A percentile compares a stretch with the other conserved stretches of the same genome.
phyloP scores from a whole-genome alignment of 169 alveolate genomes.

The Neospora caninum region DNA sequence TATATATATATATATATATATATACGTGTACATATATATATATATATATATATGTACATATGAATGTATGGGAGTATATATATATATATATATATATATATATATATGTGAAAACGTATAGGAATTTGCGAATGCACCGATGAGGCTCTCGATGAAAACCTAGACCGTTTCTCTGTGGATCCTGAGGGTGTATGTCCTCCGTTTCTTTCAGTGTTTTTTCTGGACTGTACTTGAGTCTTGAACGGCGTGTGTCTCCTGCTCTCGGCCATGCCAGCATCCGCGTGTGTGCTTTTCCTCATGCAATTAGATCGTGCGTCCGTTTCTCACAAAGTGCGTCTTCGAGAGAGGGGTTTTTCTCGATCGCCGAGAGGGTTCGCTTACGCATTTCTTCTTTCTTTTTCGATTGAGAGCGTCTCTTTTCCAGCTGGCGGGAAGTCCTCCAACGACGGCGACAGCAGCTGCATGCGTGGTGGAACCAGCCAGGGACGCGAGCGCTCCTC shows the following conservation, averaged over 20 bases:
- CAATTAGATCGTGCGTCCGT: too few relatives aligned
- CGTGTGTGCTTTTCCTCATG: too few relatives aligned
- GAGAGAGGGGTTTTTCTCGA: too few relatives aligned
- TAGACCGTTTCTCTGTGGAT: not conserved
- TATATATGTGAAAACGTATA: not conserved
- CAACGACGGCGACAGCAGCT: constrained; percentile 39
- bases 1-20: not conserved
- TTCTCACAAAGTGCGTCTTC: too few relatives aligned
- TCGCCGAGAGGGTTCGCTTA: too few relatives aligned
- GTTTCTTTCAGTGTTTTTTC: not conserved
- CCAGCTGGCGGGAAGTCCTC: constrained; percentile 51
- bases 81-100: not conserved
- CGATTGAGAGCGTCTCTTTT: not conserved
- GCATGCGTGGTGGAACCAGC: constrained; percentile 44
- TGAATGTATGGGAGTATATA: not conserved
- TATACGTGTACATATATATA: not conserved
- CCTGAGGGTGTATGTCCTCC: not conserved
- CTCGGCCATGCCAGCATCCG: too few relatives aligned
- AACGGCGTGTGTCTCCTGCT: too few relatives aligned
- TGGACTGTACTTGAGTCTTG: too few relatives aligned
- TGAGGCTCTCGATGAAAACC: not conserved
- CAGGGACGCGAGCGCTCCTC: constrained; percentile 38
- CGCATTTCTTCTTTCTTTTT: not conserved
- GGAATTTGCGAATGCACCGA: not conserved
- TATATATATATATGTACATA: not conserved